Percentiles rank a stretch among this genome's conserved stretches.
Conservation (phyloP, 371 early-diverging fungal species). For the Mycotypha africana region DNA sequence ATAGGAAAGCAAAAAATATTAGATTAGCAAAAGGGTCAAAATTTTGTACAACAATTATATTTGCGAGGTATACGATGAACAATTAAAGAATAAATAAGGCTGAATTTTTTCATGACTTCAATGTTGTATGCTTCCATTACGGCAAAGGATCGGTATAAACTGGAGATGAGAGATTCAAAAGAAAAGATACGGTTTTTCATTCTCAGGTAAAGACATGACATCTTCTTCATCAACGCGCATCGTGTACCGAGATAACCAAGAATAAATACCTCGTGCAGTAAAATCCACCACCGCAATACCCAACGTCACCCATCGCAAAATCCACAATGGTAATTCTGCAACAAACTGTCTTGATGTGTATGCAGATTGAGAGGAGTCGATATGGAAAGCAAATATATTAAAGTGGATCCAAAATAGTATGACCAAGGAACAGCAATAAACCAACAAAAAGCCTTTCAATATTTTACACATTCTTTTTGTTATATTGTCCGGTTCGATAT, state of each 20-base stretch:
- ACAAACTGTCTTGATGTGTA: slow-evolving; percentile 41
- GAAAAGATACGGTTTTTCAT: slow-evolving; percentile 1
- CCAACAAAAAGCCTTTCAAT: slow-evolving; percentile 25
- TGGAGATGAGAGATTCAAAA: too few relatives aligned
- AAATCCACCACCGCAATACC: slow-evolving; percentile 55
- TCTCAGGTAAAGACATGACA: slow-evolving; percentile 27
- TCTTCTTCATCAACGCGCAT: slow-evolving; percentile 37
- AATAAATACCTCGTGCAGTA: slow-evolving; percentile 28
- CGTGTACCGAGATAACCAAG: slow-evolving; percentile 19
- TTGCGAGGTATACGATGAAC: not conserved
- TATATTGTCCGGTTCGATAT: slow-evolving; percentile 1
- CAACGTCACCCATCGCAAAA: slow-evolving; percentile 54
- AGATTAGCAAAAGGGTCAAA: too few relatives aligned
- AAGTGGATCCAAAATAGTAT: slow-evolving; percentile 60
- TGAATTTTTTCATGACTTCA: too few relatives aligned
- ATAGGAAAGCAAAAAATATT: too few relatives aligned
- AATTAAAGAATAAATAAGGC: too few relatives aligned
- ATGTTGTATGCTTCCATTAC: too few relatives aligned
- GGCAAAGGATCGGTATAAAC: too few relatives aligned
- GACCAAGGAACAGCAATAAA: slow-evolving; percentile 42
- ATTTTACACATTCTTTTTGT: slow-evolving; percentile 15
- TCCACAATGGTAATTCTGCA: slow-evolving; percentile 56
- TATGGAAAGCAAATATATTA: slow-evolving; percentile 54
- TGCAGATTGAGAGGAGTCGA: slow-evolving; percentile 20
- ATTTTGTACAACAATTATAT: too few relatives aligned